Base-by-base conservation (phyloP, 257 asterid genomes). In the Craterostigma plantagineum region DNA sequence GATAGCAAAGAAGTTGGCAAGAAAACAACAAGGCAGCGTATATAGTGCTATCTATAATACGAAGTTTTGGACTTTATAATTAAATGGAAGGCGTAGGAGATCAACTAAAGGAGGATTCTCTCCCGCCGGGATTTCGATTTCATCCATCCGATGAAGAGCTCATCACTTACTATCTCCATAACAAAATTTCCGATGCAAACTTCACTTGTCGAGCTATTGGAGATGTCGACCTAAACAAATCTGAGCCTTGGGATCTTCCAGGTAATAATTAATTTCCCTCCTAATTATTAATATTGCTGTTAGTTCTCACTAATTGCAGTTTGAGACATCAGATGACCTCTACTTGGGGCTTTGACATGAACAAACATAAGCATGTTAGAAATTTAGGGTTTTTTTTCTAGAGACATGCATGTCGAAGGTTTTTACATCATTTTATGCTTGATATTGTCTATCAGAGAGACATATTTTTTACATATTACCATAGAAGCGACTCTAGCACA, bases 221-320 rank as follows among this genome's bases (percentile, higher is more conserved):
- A 43, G 96, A 77, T n/a, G 96, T 86, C 3, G 94, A 81, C 69
- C 91, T 86, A 54, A 86, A 81, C 72, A 86, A 86, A 61, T 68
- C 72, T 23, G 96, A 86, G 72, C 96, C 96, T 0, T 86, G 96
- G 94, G 91, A 77, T 72, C 92, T 86, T 63, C 96, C 94, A 64
- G 92, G 94, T 41, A 14, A 9, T 14, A 5, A 16, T n/a, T 71
- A 60, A 1, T 7, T 4, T 9, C 12, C 16, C 4, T 51, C 52
- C 18, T 61, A 6, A 23, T 34, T n/a, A 49, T 35, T 34, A 38
- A 35, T 13, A 10, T 33, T 33, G 14, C 16, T 45, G 14, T 27
- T 15, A 44, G n/a, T 5, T 13, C 15, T 39, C 15, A 39, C n/a
- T n/a, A n/a, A n/a, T 9, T 35, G 9, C 40, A 35, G 3, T 39